Base-by-base conservation (phyloP, 495 filamentous ascomycete genomes). In the Penicillium pulvis region DNA sequence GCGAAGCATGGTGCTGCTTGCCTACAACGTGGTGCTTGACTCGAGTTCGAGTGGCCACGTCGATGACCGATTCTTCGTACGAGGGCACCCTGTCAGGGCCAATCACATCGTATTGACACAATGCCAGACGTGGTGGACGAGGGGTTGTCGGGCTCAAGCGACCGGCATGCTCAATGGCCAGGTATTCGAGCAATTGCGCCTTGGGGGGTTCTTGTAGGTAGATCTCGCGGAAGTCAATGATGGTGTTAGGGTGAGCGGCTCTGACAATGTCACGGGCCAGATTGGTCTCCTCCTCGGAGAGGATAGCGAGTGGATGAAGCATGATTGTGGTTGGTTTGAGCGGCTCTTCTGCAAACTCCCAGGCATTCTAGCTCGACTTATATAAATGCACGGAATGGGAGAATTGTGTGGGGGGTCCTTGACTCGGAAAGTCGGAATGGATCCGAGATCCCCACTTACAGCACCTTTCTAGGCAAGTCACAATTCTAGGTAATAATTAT, bases 21-120 rank as follows among this genome's bases (percentile, higher is more conserved):
- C 81, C 80, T 33, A 90, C 79, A 3, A 85, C 64, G 16, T 77
- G 74, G 61, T 82, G 82, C 35, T 74, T 71, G 9, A 84, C 67
- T 14, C 83, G 74, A 58, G 75, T 70, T 2, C 72, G 74, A 23
- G 68, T 63, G 4, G 69, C 76, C 28, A 90, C 59, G 64, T 90
- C 85, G 11, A 91, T 80, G 42, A 88, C 67, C 0, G 85, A 83
- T 64, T 90, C 85, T 50, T 80, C 76, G 55, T 86, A 87, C 36
- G 82, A 77, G 19, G 79, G 75, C n/a, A 82, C 75, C 14, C 78
- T 79, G 55, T 87, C 83, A 30, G 70, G 57, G 7, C 78, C 79
- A 58, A 90, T 81, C 46, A 85, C 79, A 72, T 91, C 88, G 70
- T 89, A 90, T 53, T 87, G 75, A 20, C 86, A 80, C 47, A 80